Conservation (phyloP, 2,329 filamentous ascomycete species). For the Ustilaginoidea virens region DNA sequence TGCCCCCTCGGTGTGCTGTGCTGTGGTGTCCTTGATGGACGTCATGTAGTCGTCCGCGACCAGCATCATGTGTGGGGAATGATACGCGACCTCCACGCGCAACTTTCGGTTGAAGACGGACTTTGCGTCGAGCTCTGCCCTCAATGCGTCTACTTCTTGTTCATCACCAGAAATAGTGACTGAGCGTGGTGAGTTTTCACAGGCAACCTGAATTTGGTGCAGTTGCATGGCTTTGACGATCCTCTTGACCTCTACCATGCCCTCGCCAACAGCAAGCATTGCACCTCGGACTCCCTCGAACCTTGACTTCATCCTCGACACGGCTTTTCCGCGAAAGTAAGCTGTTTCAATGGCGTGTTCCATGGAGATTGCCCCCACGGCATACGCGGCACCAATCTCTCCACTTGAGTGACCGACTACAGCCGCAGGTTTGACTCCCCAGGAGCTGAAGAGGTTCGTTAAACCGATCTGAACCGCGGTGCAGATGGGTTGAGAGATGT, state of each 20-base stretch:
- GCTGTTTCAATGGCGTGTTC: slow-evolving; percentile 30
- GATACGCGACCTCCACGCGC: slow-evolving; percentile 35
- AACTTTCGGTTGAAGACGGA: slow-evolving; percentile 31
- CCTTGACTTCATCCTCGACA: slow-evolving; percentile 24
- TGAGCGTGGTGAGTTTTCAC: slow-evolving; percentile 36
- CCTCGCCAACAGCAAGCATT: slow-evolving; percentile 40
- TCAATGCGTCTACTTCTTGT: slow-evolving; percentile 25
- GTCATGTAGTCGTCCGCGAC: slow-evolving; percentile 32
- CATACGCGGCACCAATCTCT: slow-evolving; percentile 32
- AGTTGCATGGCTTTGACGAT: slow-evolving; percentile 16
- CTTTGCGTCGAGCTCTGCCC: slow-evolving; percentile 19
- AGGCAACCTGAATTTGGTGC: slow-evolving; percentile 16
- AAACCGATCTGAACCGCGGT: slow-evolving; percentile 33
- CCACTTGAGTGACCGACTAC: slow-evolving; percentile 32
- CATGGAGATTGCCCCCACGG: slow-evolving; percentile 26
- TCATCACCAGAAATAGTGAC: slow-evolving; percentile 35
- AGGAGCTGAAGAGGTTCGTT: slow-evolving; percentile 26
- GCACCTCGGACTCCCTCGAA: slow-evolving; percentile 26
- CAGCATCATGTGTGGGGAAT: slow-evolving; percentile 37
- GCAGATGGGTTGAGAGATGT: slow-evolving; percentile 27
- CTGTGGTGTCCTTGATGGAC: slow-evolving; percentile 11
- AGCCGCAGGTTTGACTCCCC: slow-evolving; percentile 21
- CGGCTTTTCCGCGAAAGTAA: slow-evolving; percentile 31
- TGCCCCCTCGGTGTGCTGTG: slow-evolving; percentile 14
- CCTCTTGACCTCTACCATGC: slow-evolving; percentile 23